A percentile compares a stretch with the other conserved stretches of the same genome.
These are phyloP conservation scores for Yarrowia divulgata DNA, from an alignment of 805 yeast species.

Conservation along the genomic window DNA sequence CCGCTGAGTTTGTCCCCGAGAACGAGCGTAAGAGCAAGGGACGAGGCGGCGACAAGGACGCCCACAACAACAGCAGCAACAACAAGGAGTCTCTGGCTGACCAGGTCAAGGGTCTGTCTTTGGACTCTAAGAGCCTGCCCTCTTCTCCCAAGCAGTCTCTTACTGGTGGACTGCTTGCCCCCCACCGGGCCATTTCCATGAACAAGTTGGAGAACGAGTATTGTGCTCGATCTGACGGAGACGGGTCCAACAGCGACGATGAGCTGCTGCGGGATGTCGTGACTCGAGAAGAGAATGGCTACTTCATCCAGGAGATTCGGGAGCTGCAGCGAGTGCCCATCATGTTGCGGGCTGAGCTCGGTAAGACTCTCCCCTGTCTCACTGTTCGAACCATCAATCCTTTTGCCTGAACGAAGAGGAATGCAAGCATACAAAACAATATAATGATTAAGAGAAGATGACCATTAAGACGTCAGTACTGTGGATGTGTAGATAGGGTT, in stretches of 20 bases:
- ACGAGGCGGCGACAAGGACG: slow-evolving; percentile 9
- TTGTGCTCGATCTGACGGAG: slow-evolving; percentile 36
- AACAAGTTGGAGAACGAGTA: slow-evolving; percentile 43
- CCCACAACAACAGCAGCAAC: neutral
- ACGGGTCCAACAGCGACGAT: slow-evolving; percentile 39
- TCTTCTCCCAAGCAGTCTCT: slow-evolving; percentile 45
- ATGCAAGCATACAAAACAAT: slow-evolving; percentile 8
- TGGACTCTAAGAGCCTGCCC: slow-evolving; percentile 49
- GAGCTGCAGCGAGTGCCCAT: slow-evolving; percentile 84
- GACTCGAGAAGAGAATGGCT: slow-evolving; percentile 67
- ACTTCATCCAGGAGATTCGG: slow-evolving; percentile 78
- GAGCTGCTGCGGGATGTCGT: slow-evolving; percentile 55
- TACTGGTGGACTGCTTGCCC: slow-evolving; percentile 39
- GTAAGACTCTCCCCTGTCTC: slow-evolving; percentile 94
- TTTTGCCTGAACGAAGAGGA: slow-evolving; percentile 52
- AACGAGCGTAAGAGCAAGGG: slow-evolving; percentile 53
- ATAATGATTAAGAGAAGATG: slow-evolving; percentile 22
- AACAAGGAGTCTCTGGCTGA: slow-evolving; percentile 16
- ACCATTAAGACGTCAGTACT: neutral
- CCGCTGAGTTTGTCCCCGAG: slow-evolving; percentile 90
- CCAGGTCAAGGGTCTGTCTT: slow-evolving; percentile 33
- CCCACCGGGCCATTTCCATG: slow-evolving; percentile 46
- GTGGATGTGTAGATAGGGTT: too few relatives aligned
- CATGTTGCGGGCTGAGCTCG: slow-evolving; percentile 86
- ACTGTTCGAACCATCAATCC: slow-evolving; percentile 93